Evolutionary conservation across 495 filamentous ascomycete genomes (phyloP), one percentile per base, ranked within the genome.

Genomic region (Aspergillus avenaceus): DNA sequence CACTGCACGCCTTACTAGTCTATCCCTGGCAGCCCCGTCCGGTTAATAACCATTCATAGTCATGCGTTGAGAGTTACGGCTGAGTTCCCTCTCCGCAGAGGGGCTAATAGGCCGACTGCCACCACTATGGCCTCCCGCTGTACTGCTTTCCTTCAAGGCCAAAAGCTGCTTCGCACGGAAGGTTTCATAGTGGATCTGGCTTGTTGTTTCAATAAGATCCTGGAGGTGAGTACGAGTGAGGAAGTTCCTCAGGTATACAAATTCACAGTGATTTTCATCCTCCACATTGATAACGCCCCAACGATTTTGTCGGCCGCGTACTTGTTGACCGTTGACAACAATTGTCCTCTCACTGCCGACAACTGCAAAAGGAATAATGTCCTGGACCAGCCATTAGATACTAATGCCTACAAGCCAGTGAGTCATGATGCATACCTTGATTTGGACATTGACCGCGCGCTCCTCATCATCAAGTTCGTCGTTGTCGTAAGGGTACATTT

Each of bases 281-380:
- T 99, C 93, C 49, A 99, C 93, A 67, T 99, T 97, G 77, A 99
- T 97, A 43, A 97, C 89, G 63, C 93, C 93, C 93, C 93, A 99
- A 72, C 95, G 83, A 79, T 97, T 99, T 72, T 97, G 93, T 49
- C 93, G 90, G 45, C 91, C 93, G 56, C 93, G 93, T 50, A 99
- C 93, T 72, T 95, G 91, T 77, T 96, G 93, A 72, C 95, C 95
- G 59, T 91, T 88, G 62, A 99, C 90, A 50, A 96, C 89, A 66
- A 98, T 97, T 48, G 85, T 91, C 78, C 93, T 95, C 78, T 98
- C 93, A 32, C 90, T 96, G 50, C 93, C 93, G 54, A 98, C 93
- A 51, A 98, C 95, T 22, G 93, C 95, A 67, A 98, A 98, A 46
- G 93, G 93, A 60, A 98, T 90, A 60, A 97, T 89, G 69, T 84